These are phyloP conservation scores for Orbilia brochopaga DNA, from an alignment of 2,329 filamentous ascomycete species.

Conservation along the genomic window DNA sequence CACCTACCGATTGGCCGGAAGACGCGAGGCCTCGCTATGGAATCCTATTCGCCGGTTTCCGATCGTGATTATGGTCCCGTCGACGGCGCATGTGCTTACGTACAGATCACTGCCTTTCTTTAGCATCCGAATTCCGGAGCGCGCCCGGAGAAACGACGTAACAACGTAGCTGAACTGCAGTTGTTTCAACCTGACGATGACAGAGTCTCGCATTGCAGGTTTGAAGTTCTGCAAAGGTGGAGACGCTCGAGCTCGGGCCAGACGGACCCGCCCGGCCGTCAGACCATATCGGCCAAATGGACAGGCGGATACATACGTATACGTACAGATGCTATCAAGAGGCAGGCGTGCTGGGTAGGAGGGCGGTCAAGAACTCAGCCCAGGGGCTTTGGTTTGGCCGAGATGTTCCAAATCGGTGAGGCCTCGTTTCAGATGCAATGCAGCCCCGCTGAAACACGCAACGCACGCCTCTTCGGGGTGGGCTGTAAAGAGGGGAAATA, in stretches of 20 bases:
- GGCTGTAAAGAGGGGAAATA: neutral
- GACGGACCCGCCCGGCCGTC: neutral
- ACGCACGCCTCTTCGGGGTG: neutral
- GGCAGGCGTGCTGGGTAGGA: too few relatives aligned
- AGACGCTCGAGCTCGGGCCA: neutral
- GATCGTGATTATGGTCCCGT: too few relatives aligned
- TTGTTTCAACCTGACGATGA: constrained; percentile 1
- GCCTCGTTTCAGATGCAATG: constrained; percentile 3
- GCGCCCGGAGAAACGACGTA: neutral
- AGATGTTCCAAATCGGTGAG: constrained; percentile 4
- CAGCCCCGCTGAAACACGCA: neutral
- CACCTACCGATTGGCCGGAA: constrained; percentile 3
- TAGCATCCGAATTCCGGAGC: too few relatives aligned
- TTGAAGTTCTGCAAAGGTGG: neutral
- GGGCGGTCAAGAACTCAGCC: too few relatives aligned
- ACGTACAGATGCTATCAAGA: too few relatives aligned
- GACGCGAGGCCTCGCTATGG: neutral
- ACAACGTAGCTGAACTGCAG: neutral
- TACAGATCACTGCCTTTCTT: neutral
- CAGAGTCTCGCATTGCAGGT: constrained; percentile 2
- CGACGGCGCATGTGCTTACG: neutral
- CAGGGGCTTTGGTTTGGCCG: neutral
- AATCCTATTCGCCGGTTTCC: neutral
- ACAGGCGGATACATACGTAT: too few relatives aligned
- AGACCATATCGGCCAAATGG: neutral